These are phyloP conservation scores for Sarcodon aspratus DNA, from an alignment of 768 basidiomycete species.

Conservation along the genomic window DNA sequence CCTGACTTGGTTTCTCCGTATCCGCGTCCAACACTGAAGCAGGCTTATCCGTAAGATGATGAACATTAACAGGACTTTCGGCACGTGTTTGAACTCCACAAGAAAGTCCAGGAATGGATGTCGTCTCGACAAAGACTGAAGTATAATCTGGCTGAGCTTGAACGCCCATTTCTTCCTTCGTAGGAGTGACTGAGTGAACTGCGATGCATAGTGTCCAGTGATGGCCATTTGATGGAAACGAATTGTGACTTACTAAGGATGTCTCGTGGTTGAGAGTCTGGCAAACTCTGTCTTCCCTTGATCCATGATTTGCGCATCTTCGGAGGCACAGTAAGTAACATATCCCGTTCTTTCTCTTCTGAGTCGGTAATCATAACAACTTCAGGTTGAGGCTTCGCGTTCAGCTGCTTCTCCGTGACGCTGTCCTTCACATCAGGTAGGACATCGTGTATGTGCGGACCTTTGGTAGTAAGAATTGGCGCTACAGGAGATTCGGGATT, in stretches of 20 bases:
- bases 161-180: background rate
- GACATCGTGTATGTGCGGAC: too few species aligned
- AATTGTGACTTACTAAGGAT: background rate
- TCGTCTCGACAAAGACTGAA: background rate
- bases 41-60: too few species aligned
- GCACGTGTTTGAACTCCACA: too few species aligned
- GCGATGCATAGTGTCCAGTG: too few species aligned
- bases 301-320: constrained; percentile 57
- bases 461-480: too few species aligned
- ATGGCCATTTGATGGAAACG: background rate
- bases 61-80: too few species aligned
- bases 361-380: background rate
- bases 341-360: constrained; percentile 18
- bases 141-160: constrained; percentile 7
- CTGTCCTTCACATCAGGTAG: constrained; percentile 21
- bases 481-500: too few species aligned
- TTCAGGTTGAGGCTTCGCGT: constrained; percentile 9
- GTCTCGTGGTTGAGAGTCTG: constrained; percentile 1
- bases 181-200: background rate
- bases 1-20: too few species aligned
- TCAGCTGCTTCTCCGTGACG: constrained; percentile 25
- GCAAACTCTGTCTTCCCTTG: constrained; percentile 28
- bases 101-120: too few species aligned
- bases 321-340: constrained; percentile 32
- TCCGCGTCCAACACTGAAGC: too few species aligned